Evolutionary conservation across 495 filamentous ascomycete species (phyloP).

Genomic region (Annulohypoxylon moriforme): DNA sequence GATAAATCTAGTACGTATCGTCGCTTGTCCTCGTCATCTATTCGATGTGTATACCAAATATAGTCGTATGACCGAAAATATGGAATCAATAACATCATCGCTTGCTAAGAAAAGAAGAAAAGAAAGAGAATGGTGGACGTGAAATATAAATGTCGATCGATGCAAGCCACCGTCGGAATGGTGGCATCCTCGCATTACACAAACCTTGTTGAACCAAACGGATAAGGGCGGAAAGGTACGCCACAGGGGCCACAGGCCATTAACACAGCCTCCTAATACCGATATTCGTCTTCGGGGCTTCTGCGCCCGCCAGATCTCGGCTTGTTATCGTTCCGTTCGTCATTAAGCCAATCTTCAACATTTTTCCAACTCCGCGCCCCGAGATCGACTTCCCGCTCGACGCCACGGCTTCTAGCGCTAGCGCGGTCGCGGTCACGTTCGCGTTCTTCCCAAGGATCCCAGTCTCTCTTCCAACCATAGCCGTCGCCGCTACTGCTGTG

Average conservation of each 20-base stretch:
- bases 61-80: neutral
- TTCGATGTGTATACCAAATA: neutral
- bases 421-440: slow-evolving; percentile 11
- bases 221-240: neutral
- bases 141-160: neutral
- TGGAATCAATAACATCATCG: neutral
- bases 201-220: neutral
- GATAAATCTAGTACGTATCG: neutral
- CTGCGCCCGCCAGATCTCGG: slow-evolving; percentile 27
- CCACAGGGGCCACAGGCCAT: neutral
- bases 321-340: slow-evolving; percentile 38
- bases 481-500: slow-evolving; percentile 23
- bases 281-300: slow-evolving; percentile 38
- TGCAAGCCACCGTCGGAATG: neutral
- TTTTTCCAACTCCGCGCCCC: slow-evolving; percentile 47
- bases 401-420: slow-evolving; percentile 24
- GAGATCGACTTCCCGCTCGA: slow-evolving; percentile 45
- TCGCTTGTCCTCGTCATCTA: neutral
- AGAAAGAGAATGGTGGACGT: neutral
- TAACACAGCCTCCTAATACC: slow-evolving; percentile 26
- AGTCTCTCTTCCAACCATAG: slow-evolving; percentile 34
- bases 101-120: slow-evolving; percentile 4
- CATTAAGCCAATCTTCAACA: slow-evolving; percentile 49
- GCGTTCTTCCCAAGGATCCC: slow-evolving; percentile 22
- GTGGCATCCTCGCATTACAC: neutral